Percentiles rank a stretch among this genome's conserved stretches.
Conservation (phyloP, 257 asterid genomes). For the Ehretia macrophylla region DNA sequence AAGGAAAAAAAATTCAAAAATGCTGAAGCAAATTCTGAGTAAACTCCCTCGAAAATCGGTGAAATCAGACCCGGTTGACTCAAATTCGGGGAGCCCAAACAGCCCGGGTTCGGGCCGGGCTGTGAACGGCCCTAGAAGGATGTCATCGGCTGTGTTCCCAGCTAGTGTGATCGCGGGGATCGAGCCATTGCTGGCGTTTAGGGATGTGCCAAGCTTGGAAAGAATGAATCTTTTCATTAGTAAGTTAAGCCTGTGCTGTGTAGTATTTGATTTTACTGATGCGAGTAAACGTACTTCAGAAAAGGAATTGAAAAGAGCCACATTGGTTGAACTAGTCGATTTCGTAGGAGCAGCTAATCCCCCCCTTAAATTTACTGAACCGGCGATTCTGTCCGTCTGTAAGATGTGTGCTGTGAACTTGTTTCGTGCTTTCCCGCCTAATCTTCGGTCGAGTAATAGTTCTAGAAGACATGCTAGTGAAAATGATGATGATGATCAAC, state of each 20-base stretch:
- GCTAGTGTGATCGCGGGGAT: conserved; percentile 62
- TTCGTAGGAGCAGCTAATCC: conserved; percentile 46
- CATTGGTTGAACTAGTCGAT: conserved; percentile 74
- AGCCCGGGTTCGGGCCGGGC: conserved; percentile 28
- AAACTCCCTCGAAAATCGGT: conserved; percentile 62
- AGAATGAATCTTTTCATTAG: conserved; percentile 79
- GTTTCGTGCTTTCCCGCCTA: conserved; percentile 73
- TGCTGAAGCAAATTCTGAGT: conserved; percentile 78
- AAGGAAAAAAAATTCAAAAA: conserved; percentile 23
- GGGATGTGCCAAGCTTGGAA: conserved; percentile 64
- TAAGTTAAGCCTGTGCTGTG: conserved; percentile 81
- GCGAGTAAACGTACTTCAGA: conserved; percentile 48
- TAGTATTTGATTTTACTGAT: conserved; percentile 71
- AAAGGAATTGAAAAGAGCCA: conserved; percentile 64
- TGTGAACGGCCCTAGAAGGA: conserved; percentile 34
- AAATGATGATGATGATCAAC: conserved; percentile 48
- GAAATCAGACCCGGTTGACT: conserved; percentile 38
- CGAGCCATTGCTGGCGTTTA: conserved; percentile 80
- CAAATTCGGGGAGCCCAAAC: conserved; percentile 27
- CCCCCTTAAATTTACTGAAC: conserved; percentile 56
- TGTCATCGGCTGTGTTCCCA: conserved; percentile 58
- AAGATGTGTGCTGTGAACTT: conserved; percentile 73
- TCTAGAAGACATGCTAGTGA: conserved; percentile 24
- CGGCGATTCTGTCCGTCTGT: conserved; percentile 66
- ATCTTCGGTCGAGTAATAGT: conserved; percentile 24